A percentile compares a stretch with the other conserved stretches of the same genome.
phyloP scores from a whole-genome alignment of 2,329 filamentous ascomycete species.

The Diaporthe batatas region DNA sequence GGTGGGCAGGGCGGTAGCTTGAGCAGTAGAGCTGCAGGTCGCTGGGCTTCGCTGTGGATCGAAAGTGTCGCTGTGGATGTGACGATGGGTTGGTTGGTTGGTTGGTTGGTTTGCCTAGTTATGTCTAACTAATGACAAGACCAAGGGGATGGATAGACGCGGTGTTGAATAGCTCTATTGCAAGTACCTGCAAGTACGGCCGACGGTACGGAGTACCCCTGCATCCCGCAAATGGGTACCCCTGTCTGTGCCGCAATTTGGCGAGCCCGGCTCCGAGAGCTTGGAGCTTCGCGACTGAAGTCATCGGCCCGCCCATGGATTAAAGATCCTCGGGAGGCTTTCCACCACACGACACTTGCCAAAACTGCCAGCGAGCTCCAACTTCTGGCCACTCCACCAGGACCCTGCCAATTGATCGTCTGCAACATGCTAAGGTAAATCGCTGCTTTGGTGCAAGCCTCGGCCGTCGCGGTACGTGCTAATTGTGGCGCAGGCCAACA shows the following conservation, averaged over 20 bases:
- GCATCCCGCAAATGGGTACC: constrained; percentile 15
- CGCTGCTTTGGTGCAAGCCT: neutral
- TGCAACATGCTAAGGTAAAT: constrained; percentile 39
- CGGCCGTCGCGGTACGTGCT: constrained; percentile 1
- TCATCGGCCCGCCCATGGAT: constrained; percentile 12
- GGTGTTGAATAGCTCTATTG: constrained; percentile 20
- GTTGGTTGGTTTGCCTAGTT: neutral
- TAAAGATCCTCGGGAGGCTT: neutral
- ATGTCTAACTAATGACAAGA: neutral
- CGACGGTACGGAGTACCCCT: constrained; percentile 34
- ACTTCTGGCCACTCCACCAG: neutral
- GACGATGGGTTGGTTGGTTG: neutral
- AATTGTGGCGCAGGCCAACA: constrained; percentile 25
- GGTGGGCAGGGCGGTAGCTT: too few relatives aligned
- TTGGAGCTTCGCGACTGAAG: constrained; percentile 36
- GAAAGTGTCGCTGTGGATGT: neutral
- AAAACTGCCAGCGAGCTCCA: neutral
- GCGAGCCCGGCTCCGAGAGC: constrained; percentile 28
- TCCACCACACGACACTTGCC: neutral
- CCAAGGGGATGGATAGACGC: constrained; percentile 7
- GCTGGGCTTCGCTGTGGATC: neutral
- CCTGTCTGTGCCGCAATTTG: constrained; percentile 36
- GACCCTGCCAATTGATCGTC: constrained; percentile 31
- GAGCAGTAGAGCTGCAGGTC: neutral
- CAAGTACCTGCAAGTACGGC: neutral